Conservation (phyloP, 192 early-diverging fungal species). For the Umbelopsis sp. region DNA sequence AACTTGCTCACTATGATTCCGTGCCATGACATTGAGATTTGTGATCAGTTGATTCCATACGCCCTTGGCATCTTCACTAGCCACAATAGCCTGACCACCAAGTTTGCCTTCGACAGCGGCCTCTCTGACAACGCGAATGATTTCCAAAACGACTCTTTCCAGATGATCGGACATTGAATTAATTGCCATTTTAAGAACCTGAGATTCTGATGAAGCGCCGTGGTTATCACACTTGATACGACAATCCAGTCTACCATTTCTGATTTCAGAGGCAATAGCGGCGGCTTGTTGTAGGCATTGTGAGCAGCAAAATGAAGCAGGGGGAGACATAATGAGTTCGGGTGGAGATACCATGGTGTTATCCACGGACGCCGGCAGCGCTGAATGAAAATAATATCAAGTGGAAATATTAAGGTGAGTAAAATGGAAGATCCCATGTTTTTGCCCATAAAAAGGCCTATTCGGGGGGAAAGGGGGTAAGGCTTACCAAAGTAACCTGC, state of each 20-base stretch:
- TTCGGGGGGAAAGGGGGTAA: neutral
- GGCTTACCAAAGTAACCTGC: slow-evolving; percentile 12
- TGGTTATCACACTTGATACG: slow-evolving; percentile 15
- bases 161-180: slow-evolving; percentile 22
- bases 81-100: slow-evolving; percentile 62
- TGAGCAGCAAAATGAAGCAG: slow-evolving; percentile 4
- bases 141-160: slow-evolving; percentile 45
- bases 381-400: neutral
- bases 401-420: neutral
- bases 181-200: slow-evolving; percentile 7
- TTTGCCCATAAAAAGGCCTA: neutral
- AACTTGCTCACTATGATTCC: slow-evolving; percentile 59
- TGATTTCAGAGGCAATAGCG: neutral
- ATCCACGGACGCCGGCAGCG: neutral
- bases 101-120: slow-evolving; percentile 72
- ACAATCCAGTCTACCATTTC: slow-evolving; percentile 11
- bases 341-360: neutral
- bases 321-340: slow-evolving; percentile 11
- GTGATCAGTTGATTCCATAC: slow-evolving; percentile 58
- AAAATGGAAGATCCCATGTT: neutral
- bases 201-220: neutral
- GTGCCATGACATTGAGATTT: slow-evolving; percentile 64
- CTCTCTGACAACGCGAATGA: slow-evolving; percentile 69
- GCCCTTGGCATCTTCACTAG: slow-evolving; percentile 36
- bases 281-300: slow-evolving; percentile 17